Evolutionary conservation across 345 rosid species (phyloP), one percentile per base, ranked within the genome.

Genomic region (Boechera divaricarpa): DNA sequence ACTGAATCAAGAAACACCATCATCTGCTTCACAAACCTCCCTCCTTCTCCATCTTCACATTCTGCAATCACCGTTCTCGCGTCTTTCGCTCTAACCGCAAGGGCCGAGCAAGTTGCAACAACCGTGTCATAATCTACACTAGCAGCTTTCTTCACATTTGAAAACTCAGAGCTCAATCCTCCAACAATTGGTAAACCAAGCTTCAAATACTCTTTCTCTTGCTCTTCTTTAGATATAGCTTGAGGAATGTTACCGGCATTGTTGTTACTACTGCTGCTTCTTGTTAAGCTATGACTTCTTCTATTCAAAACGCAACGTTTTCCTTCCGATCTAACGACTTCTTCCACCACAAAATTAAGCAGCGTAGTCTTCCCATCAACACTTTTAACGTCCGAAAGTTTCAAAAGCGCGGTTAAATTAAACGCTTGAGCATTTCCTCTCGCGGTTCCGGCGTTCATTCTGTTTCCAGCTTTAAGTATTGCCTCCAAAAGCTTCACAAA

Each of bases 381-480:
- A 82, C 97, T 88, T 56, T 88, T 95, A 33, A 95, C 98, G 35
- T 95, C 98, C 0, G 98, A 85, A 24, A 92, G 91, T 72, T 95
- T 95, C 65, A 83, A 79, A 11, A 95, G 88, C 13, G 97, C 81
- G 38, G 80, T 85, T 16, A 92, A 89, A 31, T 89, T 83, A 79
- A 92, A 95, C 16, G 98, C 99, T 39, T 85, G 91, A 2, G 99
- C 99, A 73, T 92, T 84, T 24, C 98, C 99, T 79, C 99, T 70
- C 10, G 91, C 75, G 18, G 98, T 95, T 52, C 99, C 97, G 0
- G 91, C 94, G 73, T 92, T 95, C 99, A 95, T 95, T 4, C 98
- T 81, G 57, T 95, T 92, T 0, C 99, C 99, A 13, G 98, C 94
- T 85, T 95, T 92, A 6, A 95, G 92, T 56, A 95, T 81, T 2